A percentile compares a stretch with the other conserved stretches of the same genome.
These are phyloP conservation scores for Astraeus odoratus DNA, from an alignment of 768 basidiomycete genomes.

Conservation along the genomic window DNA sequence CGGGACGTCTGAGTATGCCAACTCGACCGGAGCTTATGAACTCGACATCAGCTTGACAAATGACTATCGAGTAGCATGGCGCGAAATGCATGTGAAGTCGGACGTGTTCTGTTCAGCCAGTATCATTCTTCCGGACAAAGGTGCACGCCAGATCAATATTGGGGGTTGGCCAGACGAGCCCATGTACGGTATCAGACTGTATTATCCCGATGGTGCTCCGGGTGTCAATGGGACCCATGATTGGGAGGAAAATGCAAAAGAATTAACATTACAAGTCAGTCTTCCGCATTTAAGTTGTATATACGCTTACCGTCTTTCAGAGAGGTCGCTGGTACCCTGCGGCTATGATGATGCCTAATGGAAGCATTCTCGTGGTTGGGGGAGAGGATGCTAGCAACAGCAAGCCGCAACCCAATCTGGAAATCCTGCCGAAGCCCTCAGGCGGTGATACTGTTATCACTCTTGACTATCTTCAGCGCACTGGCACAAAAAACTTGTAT, in stretches of 20 bases:
- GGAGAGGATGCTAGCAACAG: conserved; percentile 71
- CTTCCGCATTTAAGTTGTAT: background rate
- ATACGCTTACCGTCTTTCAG: conserved; percentile 25
- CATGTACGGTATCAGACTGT: conserved; percentile 67
- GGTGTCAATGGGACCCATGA: conserved; percentile 72
- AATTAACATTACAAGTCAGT: conserved; percentile 54
- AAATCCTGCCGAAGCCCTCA: conserved; percentile 58
- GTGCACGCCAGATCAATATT: conserved; percentile 30
- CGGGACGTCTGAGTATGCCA: conserved; percentile 54
- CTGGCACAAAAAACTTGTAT: conserved; percentile 77
- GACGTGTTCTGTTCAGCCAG: conserved; percentile 78
- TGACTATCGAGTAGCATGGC: conserved; percentile 49
- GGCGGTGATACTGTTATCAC: conserved; percentile 57
- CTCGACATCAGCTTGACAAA: conserved; percentile 54
- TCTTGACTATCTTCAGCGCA: conserved; percentile 61
- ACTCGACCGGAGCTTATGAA: conserved; percentile 76
- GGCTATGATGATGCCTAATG: conserved; percentile 64
- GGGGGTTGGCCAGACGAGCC: conserved; percentile 63
- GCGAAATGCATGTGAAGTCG: conserved; percentile 67
- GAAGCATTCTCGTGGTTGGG: conserved; percentile 66
- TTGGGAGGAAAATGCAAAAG: conserved; percentile 66
- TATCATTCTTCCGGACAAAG: conserved; percentile 70
- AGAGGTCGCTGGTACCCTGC: conserved; percentile 68
- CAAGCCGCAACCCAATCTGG: conserved; percentile 57
- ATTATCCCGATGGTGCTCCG: conserved; percentile 57